Evolutionary conservation across 805 yeast species (phyloP), one percentile per base, ranked within the genome.

Genomic region (Barnettozyma siamensis): DNA sequence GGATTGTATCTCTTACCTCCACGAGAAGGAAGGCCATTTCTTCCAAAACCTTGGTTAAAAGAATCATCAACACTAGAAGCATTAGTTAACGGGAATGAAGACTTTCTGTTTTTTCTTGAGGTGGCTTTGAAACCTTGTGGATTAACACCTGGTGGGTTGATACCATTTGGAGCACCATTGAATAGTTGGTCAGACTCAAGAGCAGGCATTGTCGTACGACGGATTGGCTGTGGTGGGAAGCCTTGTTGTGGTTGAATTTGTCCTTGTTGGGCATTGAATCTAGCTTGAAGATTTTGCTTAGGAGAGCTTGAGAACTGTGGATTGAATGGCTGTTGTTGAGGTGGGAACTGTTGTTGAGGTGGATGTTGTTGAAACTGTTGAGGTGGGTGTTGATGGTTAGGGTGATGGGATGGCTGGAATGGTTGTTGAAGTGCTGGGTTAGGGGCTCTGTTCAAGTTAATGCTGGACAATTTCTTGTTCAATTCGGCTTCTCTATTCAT

Each of bases 101-200:
- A 67, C 45, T 66, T 68, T 46, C 76, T 60, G 43, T 67, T 67
- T 55, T 71, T 71, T 49, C 75, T 59, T 5, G 70, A 63, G n/a
- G 75, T 65, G 29, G 70, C 67, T 42, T 47, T 58, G 43, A 57
- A 51, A 36, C 37, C 37, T 34, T 28, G 38, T 21, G 18, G 38
- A 12, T 37, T 29, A 29, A n/a, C n/a, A n/a, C n/a, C n/a, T n/a
- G n/a, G n/a, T n/a, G n/a, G n/a, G n/a, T n/a, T n/a, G n/a, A 43
- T 40, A n/a, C 43, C 45, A 31, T 43, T 38, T 18, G 38, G 44
- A 16, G 45, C 37, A n/a, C 51, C 46, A 28, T 41, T 33, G 6
- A 33, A 41, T 33, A 41, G 24, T 30, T 36, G 41, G 27, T 47
- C 51, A 3, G 48, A 19, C 3, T 45, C 50, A 38, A 49, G 19